Base-by-base conservation (phyloP, 2,329 filamentous ascomycete species). In the Aspergillus candidus region DNA sequence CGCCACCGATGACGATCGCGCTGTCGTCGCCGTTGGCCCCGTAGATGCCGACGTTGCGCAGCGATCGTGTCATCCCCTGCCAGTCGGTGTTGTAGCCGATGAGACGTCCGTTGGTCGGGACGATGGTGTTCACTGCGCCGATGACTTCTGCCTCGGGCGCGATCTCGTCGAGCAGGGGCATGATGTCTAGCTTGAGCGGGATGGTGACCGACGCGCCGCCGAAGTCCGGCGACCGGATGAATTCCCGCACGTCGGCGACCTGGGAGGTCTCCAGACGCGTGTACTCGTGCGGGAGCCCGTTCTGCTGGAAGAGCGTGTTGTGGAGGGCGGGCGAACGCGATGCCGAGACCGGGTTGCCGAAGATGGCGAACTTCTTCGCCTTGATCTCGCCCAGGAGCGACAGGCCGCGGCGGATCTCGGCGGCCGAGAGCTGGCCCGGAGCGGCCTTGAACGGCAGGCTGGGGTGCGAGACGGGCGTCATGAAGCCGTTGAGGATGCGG, bases 201-300 rank as follows among this genome's bases (percentile, higher is more conserved):
- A 98, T 97, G 0, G 93, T 98, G 36, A 98, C 88, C 3, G 89
- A 96, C 3, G 88, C 91, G 46, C 93, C 93, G 6, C 93, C 93
- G 61, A 98, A 98, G 53, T 84, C 75, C 1, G 83, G 72, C 1
- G 80, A 71, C 6, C 78, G 79, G 47, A 98, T 83, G 39, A 88
- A 68, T 2, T 78, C 70, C 52, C 73, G 71, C 3, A 94, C 72
- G 31, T 84, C 71, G 38, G 71, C 66, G 8, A 73, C 78, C 27
- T 76, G 68, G 51, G 82, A 78, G 1, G 90, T 94, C 70, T 97
- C 93, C 31, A 84, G 72, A 6, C 80, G 73, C 6, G 73, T 72
- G 67, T 98, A 98, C n/a, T 76, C 60, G 60, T 98, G 89, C 8
- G 93, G 91, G 32, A 98, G 74, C 4, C 93, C 93, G 4, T 77